phyloP scores from a whole-genome alignment of 805 yeast species.

The Cyberlindnera xylosilytica region DNA sequence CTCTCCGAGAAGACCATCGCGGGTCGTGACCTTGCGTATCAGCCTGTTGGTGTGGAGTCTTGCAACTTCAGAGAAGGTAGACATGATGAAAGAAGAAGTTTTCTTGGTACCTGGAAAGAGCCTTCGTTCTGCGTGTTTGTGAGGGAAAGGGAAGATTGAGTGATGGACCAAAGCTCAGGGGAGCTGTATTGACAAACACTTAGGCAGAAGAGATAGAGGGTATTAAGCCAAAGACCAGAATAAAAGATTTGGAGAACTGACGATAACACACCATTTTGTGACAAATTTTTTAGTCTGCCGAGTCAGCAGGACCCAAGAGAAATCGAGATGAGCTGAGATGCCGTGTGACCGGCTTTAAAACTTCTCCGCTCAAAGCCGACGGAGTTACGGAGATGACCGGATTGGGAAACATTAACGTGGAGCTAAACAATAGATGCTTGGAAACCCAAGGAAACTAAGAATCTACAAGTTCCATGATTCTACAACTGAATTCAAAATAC shows the following conservation, averaged over 20 bases:
- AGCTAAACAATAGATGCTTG: no score
- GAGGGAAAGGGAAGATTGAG: constrained; percentile 1
- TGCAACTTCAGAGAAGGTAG: not conserved
- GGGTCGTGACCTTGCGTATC: constrained; percentile 46
- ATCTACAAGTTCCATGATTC: no score
- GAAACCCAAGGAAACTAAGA: no score
- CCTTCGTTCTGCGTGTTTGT: not conserved
- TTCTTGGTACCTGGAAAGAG: no score
- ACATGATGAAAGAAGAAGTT: not conserved
- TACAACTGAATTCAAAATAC: no score
- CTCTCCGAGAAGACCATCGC: constrained; percentile 82
- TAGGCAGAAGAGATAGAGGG: not conserved
- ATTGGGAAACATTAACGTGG: no score
- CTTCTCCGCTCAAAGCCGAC: no score
- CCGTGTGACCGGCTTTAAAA: not conserved
- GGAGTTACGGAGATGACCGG: not conserved
- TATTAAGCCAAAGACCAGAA: not conserved
- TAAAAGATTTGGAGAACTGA: no score
- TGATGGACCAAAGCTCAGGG: constrained; percentile 1
- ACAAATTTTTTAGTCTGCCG: not conserved
- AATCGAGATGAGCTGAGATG: no score
- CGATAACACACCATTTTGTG: not conserved
- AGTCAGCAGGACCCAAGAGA: no score
- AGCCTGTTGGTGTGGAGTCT: constrained; percentile 2
- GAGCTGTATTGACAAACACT: constrained; percentile 1